Evolutionary conservation across 371 early-diverging fungal genomes (phyloP), one percentile per base, ranked within the genome.

Genomic region (Mucor saturninus): DNA sequence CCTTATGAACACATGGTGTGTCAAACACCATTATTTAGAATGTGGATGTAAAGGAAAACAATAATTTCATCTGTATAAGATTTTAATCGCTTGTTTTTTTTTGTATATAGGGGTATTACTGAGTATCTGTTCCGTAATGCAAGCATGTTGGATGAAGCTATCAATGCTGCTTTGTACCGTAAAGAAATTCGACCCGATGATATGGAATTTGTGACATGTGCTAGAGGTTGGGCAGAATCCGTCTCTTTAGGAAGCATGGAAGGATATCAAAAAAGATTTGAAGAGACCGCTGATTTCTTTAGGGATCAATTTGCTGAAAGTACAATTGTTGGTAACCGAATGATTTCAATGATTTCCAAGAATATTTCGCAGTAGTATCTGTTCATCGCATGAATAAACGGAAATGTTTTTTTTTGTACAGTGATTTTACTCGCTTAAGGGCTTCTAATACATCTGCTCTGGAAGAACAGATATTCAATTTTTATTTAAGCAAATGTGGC

Each of bases 1-100:
- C 97, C 98, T 10, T 98, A 96, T 71, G 91, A 94, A 46, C 95
- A 95, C 70, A 85, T 98, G 74, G 91, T 96, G 4, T 96, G 96
- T 60, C 95, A 95, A 75, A 98, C 98, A 2, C 98, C 98, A 3
- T 85, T 95, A 15, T 98, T 98, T 76, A 84, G 97, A 30, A 80
- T 96, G 59, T 94, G 96, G 92, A 85, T 95, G 82, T 88, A 85
- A 77, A 80, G 21, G 9, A 26, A 21, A 21, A 21, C 21, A 21
- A 21, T 21, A 21, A 21, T 21, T 21, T 21, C 21, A 21, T 21
- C 21, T 21, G 21, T 21, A 21, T 21, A 21, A 21, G 21, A 21
- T 21, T 21, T 21, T 21, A 21, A 21, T 21, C 21, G 21, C 21
- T 21, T 21, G 21, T 21, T 0, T 21, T 21, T 0, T 21, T 49